Base-by-base conservation (phyloP, 208 protist species). In the Acanthamoeba divionensis region DNA sequence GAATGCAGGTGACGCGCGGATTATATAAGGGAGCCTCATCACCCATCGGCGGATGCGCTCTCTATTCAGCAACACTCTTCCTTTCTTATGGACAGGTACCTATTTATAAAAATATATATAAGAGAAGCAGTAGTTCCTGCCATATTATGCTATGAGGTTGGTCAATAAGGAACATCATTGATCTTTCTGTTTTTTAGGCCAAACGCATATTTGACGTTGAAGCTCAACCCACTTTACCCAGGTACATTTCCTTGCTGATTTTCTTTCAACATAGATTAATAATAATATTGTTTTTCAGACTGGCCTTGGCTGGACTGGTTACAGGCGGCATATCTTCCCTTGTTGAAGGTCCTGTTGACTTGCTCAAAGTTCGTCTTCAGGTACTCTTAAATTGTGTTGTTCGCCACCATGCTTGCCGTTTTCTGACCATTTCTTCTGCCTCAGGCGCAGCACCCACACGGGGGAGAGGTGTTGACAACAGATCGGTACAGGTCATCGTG, bases 11-110 rank as follows among this genome's bases (percentile, higher is more conserved):
- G 80, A 47, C 71, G 60, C 38, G 15, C 24, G 80, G 80, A 26
- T 47, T 88, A 5, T 88, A 88, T 62, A 88, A 88, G 41, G 80
- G 80, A 45, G 80, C 80, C 0, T 54, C 80, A 55, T 88, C 80
- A 26, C 80, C 80, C 57, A 48, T 71, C 15, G 29, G 60, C 15
- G 80, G 80, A 13, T 88, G 80, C n/a, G 80, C 80, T 29, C 57
- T 88, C 57, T 88, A 88, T 12, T 71, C 57, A 26, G 52, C 80
- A 9, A 71, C 60, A n/a, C 21, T 88, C 13, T 88, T 88, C 31
- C 31, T 88, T 18, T 66, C 80, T 15, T 88, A 88, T 54, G 80
- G 80, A 21, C 80, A 88, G 71, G 71, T 82, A 31, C 12, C 41
- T 48, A n/a, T n/a, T n/a, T n/a, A n/a, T n/a, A n/a, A n/a, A n/a